Evolutionary conservation across 495 filamentous ascomycete species (phyloP), one percentile per base, ranked within the genome.

Genomic region (Aspergillus bertholletiae): DNA sequence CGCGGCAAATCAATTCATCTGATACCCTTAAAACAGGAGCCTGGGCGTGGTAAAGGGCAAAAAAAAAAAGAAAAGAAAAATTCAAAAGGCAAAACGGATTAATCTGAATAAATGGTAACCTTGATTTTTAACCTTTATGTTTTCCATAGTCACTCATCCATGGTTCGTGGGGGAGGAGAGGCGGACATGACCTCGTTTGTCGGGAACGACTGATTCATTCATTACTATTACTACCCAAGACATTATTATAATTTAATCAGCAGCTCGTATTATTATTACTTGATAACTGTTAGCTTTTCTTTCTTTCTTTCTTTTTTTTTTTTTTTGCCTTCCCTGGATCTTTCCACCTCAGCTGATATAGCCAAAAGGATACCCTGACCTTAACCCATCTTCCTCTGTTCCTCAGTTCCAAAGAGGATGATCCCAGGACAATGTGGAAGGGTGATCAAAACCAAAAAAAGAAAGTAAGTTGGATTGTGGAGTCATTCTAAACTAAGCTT

Each of bases 121-220:
- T 60, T 60, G 58, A 53, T 50, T 60, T n/a, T 56, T 56, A 56
- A 56, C 53, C 58, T 60, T 60, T 56, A 55, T 39, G 35, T 51
- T 53, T 54, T 54, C 46, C 48, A 44, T 53, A 46, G 46, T 52
- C 24, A 32, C n/a, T 30, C 44, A 51, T 52, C 57, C 57, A 45
- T 55, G 57, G 57, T 53, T 53, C 57, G 37, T 53, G 57, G 41
- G 53, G 17, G 21, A 48, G 24, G 45, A 13, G 9, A 32, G 41
- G 30, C 21, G 39, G 41, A 28, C 7, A 43, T 44, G 15, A 18
- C 24, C 24, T 40, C 50, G 37, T 44, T 53, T 32, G 37, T 45
- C 21, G 23, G 23, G 2, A 18, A 2, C n/a, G 9, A 7, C 37
- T 40, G 37, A 40, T 40, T 40, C 37, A 40, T 40, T 40, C 37